A percentile compares a stretch with the other conserved stretches of the same genome.
Conservation (phyloP, 2,329 filamentous ascomycete genomes). For the Scleromitrula shiraiana region DNA sequence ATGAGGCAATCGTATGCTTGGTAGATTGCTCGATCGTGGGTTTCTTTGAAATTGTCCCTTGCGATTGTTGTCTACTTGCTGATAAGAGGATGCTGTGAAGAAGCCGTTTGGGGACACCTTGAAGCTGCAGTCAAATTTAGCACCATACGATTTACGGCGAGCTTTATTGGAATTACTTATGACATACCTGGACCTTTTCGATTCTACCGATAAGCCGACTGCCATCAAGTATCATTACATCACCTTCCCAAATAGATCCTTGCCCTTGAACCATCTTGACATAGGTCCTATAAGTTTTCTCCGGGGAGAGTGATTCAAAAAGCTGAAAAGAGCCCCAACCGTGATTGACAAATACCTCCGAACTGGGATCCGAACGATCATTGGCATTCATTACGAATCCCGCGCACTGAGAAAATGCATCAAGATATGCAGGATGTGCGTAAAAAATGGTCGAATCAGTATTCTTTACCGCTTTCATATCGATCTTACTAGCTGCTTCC, state of each 20-base stretch:
- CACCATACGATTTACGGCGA: background rate
- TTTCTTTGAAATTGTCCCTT: background rate
- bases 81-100: background rate
- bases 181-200: background rate
- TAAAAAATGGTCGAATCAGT: slow-evolving; percentile 38
- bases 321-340: background rate
- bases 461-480: slow-evolving; percentile 42
- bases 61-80: background rate
- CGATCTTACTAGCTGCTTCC: slow-evolving; percentile 39
- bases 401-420: background rate
- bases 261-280: background rate
- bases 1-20: too few relatives aligned
- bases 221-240: background rate
- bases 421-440: background rate
- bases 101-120: background rate
- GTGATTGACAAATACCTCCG: background rate
- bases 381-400: slow-evolving; percentile 5
- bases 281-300: background rate
- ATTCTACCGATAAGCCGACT: background rate
- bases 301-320: background rate
- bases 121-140: background rate
- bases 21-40: too few relatives aligned
- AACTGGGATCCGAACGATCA: background rate
- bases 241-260: background rate
- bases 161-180: background rate